Conservation (phyloP, 768 basidiomycete species). For the Leucosporidium scottii region DNA sequence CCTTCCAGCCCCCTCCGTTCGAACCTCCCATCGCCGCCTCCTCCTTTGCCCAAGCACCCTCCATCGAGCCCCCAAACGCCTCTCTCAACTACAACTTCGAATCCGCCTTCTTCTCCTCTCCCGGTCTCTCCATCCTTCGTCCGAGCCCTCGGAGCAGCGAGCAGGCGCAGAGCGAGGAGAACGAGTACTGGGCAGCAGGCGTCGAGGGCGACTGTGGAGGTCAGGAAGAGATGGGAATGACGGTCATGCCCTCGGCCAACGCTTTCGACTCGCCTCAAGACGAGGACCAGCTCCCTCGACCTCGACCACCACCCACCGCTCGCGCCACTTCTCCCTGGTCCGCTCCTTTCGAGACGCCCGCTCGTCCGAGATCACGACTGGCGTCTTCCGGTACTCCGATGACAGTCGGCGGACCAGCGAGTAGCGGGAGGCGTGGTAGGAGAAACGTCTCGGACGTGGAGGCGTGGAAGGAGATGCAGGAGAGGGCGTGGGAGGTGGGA, state of each 20-base stretch:
- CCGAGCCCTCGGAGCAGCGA: background rate
- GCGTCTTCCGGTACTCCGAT: too few species aligned
- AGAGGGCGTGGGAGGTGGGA: constrained; percentile 28
- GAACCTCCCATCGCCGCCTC: background rate
- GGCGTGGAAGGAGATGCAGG: constrained; percentile 34
- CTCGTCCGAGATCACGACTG: background rate
- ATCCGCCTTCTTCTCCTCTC: constrained; percentile 28
- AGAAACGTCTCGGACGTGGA: constrained; percentile 17
- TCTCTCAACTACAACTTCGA: constrained; percentile 1
- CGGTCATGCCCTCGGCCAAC: background rate
- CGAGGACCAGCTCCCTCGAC: background rate
- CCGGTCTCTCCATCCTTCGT: constrained; percentile 30
- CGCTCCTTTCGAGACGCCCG: constrained; percentile 18
- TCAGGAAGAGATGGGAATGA: constrained; percentile 4
- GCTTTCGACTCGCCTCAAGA: background rate
- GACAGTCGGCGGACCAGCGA: background rate
- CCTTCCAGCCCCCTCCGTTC: constrained; percentile 9
- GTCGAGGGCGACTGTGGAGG: background rate
- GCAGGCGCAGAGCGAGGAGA: constrained; percentile 7
- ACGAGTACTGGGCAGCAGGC: constrained; percentile 14
- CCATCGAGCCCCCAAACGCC: background rate
- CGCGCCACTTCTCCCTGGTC: background rate
- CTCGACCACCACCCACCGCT: background rate
- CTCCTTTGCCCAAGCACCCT: constrained; percentile 1
- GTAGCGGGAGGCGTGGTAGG: background rate